Evolutionary conservation across 1,139 yeast genomes (phyloP).

Genomic region (Nematodospora anomalae): DNA sequence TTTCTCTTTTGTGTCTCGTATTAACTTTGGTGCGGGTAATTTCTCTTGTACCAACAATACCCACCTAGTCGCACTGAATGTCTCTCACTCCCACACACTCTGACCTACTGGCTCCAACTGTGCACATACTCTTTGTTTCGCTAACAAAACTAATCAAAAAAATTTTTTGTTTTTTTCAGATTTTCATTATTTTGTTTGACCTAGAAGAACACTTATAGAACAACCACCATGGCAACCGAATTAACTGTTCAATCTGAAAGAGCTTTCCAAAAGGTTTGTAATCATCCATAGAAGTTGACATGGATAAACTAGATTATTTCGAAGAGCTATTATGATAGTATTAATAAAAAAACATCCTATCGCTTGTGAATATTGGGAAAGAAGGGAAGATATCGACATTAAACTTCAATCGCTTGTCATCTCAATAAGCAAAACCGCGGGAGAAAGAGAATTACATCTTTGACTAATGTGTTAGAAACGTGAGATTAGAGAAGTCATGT

Average conservation of each 20-base stretch:
- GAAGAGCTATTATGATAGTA: too few species aligned
- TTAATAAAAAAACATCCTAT: too few species aligned
- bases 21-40: neutral
- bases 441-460: too few species aligned
- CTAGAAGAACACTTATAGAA: slow-evolving; percentile 8
- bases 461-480: too few species aligned
- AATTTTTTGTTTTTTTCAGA: slow-evolving; percentile 14
- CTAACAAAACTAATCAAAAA: slow-evolving; percentile 11
- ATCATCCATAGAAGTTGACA: slow-evolving; percentile 3
- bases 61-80: neutral
- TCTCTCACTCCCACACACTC: neutral
- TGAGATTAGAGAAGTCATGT: too few species aligned
- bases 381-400: too few species aligned
- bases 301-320: slow-evolving; percentile 1
- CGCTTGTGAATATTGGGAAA: too few species aligned
- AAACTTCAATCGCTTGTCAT: too few species aligned
- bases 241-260: slow-evolving; percentile 99
- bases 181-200: slow-evolving; percentile 13
- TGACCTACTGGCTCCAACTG: too few species aligned
- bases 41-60: neutral
- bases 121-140: too few species aligned
- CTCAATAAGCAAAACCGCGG: too few species aligned
- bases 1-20: neutral
- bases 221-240: slow-evolving; percentile 90
- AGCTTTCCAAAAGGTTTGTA: slow-evolving; percentile 99